phyloP scores from a whole-genome alignment of 352 stramenopile species.

The Globisporangium megalacanthum region DNA sequence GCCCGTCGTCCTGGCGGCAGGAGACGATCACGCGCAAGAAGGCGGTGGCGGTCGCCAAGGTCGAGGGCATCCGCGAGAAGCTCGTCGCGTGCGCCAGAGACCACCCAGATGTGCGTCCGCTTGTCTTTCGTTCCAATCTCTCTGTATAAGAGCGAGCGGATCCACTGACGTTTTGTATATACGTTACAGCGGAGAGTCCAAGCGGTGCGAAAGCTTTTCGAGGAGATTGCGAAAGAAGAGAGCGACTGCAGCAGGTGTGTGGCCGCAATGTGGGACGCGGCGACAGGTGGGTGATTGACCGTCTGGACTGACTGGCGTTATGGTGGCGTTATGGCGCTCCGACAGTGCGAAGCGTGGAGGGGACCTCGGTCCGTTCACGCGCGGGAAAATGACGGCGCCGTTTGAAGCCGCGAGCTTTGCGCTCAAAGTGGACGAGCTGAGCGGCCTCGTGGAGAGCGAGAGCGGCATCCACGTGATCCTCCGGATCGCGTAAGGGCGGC shows the following conservation, averaged over 20 bases:
- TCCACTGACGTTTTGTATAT: neutral
- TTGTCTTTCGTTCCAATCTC: slow-evolving; percentile 8
- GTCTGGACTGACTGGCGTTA: neutral
- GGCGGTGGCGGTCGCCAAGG: slow-evolving; percentile 70
- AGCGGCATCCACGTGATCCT: slow-evolving; percentile 97
- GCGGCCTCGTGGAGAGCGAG: slow-evolving; percentile 93
- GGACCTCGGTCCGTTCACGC: slow-evolving; percentile 85
- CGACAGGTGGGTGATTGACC: too few relatives aligned
- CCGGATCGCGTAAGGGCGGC: slow-evolving; percentile 52
- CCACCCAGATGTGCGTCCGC: slow-evolving; percentile 41
- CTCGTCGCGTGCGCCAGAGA: slow-evolving; percentile 65
- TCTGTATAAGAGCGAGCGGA: neutral
- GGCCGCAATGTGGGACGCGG: too few relatives aligned
- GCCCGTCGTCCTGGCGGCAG: slow-evolving; percentile 85
- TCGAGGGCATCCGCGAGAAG: slow-evolving; percentile 78
- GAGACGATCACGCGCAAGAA: slow-evolving; percentile 86
- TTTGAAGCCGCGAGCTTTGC: slow-evolving; percentile 91
- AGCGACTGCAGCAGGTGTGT: slow-evolving; percentile 84
- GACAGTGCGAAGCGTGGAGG: slow-evolving; percentile 86
- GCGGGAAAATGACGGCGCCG: slow-evolving; percentile 90
- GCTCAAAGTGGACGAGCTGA: slow-evolving; percentile 92
- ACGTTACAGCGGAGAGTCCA: slow-evolving; percentile 15
- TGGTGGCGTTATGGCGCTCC: neutral
- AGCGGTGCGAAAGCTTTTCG: slow-evolving; percentile 65
- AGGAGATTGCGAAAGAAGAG: slow-evolving; percentile 83